Base-by-base conservation (phyloP, 768 basidiomycete species). In the Lenzites betulinus region DNA sequence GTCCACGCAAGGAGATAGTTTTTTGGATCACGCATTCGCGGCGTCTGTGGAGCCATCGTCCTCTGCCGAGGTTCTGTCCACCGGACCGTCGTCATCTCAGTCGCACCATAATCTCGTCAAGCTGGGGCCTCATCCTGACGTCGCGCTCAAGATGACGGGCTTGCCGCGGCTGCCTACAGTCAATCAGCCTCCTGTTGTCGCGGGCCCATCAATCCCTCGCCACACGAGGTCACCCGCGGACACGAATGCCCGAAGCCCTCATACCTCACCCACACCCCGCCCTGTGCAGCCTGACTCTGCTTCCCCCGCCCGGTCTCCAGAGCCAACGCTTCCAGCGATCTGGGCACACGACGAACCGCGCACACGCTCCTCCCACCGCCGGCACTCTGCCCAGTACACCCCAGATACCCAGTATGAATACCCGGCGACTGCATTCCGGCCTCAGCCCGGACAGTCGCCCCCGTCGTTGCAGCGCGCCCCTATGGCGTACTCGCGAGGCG, bases 11-110 rank as follows among this genome's bases (percentile, higher is more conserved):
- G 57, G 67, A 7, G 70, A 71, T 36, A 71, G 69, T 55, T 70
- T 69, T 44, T 59, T 68, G 26, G 64, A 58, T 1, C 66, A 66
- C 13, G 67, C 66, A 3, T 71, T 70, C 38, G 50, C 60, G 13
- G 49, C 54, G n/a, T 52, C 59, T 2, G 54, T 65, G 0, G 65
- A 69, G 53, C 58, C 63, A 13, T 57, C 64, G 7, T 64, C 55
- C 2, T 71, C 70, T 7, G 58, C 36, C 1, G 67, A 68, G 25
- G 51, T 30, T 12, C 26, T 59, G 6, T 46, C 52, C 26, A 26
- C 60, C 1, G 63, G 61, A 8, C 54, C 63, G 20, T 48, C 66
- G 11, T 68, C 67, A 2, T 66, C 65, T 8, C 67, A 71, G 51
- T 67, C 68, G 3, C 70, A 71, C 42, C 67, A 58, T 16, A 51